These are phyloP conservation scores for Penicillium sp. DNA, from an alignment of 2,329 filamentous ascomycete species.

Conservation along the genomic window DNA sequence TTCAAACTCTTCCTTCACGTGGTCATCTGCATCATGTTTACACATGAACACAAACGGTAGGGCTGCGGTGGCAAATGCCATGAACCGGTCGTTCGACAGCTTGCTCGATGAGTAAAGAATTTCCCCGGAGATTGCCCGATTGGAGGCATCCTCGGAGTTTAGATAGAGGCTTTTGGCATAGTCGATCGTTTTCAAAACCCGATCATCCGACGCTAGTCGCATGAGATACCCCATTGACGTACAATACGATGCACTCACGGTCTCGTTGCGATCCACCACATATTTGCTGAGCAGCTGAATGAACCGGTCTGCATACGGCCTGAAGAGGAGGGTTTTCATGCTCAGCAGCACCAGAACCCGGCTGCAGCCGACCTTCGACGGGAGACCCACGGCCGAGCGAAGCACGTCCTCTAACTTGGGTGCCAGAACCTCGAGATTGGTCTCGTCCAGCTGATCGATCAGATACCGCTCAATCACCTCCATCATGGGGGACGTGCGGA, in stretches of 20 bases:
- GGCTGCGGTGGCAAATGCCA: slow-evolving; percentile 65
- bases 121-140: slow-evolving; percentile 72
- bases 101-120: slow-evolving; percentile 79
- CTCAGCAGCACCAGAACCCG: slow-evolving; percentile 79
- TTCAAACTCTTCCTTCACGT: slow-evolving; percentile 71
- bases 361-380: slow-evolving; percentile 87
- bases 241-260: slow-evolving; percentile 84
- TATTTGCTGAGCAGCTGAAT: slow-evolving; percentile 73
- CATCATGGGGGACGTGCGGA: slow-evolving; percentile 81
- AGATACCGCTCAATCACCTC: slow-evolving; percentile 80
- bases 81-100: slow-evolving; percentile 82
- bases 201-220: slow-evolving; percentile 56
- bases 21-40: slow-evolving; percentile 76
- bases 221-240: slow-evolving; percentile 80
- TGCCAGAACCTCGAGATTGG: slow-evolving; percentile 69
- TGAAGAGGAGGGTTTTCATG: slow-evolving; percentile 69
- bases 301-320: slow-evolving; percentile 68
- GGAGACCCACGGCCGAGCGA: slow-evolving; percentile 81
- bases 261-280: slow-evolving; percentile 85
- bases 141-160: slow-evolving; percentile 67
- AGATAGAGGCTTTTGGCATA: slow-evolving; percentile 70
- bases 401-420: slow-evolving; percentile 71
- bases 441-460: slow-evolving; percentile 73
- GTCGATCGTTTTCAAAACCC: slow-evolving; percentile 50
- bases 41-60: slow-evolving; percentile 85